Evolutionary conservation across 2,329 filamentous ascomycete species (phyloP), one percentile per base, ranked within the genome.

Genomic region (Penicillium sp.): DNA sequence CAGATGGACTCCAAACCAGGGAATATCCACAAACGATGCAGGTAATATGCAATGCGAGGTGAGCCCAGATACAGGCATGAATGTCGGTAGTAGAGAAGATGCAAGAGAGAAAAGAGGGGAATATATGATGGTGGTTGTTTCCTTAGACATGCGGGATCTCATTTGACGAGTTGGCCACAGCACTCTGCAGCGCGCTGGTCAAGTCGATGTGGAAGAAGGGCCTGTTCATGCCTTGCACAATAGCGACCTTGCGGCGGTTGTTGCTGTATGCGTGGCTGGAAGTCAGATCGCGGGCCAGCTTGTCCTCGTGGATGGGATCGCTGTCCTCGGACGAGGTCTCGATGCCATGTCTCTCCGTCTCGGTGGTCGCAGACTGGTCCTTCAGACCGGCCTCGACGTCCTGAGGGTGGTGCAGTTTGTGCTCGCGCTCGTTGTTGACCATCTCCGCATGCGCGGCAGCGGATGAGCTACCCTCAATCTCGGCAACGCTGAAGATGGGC

Each of bases 161-260:
- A 15, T 69, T 65, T 75, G 91, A 86, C 0, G 91, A 84, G 67
- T 96, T 96, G 34, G 88, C 86, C 68, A 97, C 86, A 2, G 92
- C 94, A 68, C 89, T 92, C 76, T 97, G 91, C 67, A 98, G 77
- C 6, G 95, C 95, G 70, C 88, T 92, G 4, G 91, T 95, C 54
- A 98, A 78, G 74, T 98, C 95, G 55, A 96, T 86, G 73, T 99
- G 95, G 84, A 99, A 98, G 67, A 97, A 84, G 4, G 95, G 94
- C 67, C 91, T 81, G 75, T 96, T 95, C 63, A 96, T 79, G n/a
- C 94, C 91, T 66, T 93, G 89, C 15, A 98, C 88, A 4, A 91
- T 84, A 1, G 90, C 88, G 31, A 85, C 76, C 67, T 73, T 77
- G 60, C 63, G 73, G 31, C 66, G 67, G 52, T 63, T 59, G 54